Percentiles rank a stretch among this genome's conserved stretches.
Conservation (phyloP, 139 green algal species). For the Gonium pectorale region DNA sequence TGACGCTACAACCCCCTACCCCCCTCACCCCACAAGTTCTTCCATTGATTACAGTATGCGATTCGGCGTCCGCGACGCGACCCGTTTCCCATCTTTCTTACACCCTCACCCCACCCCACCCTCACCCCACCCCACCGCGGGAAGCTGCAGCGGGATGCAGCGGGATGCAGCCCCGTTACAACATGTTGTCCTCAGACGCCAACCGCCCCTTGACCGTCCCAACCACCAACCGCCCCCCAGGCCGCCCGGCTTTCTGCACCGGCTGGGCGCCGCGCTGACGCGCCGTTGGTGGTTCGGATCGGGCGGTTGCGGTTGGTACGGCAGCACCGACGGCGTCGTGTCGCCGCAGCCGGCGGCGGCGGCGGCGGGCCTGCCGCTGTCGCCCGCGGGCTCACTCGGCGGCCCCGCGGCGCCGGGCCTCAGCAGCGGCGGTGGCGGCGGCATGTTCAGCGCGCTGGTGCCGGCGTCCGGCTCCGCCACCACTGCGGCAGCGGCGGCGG, state of each 20-base stretch:
- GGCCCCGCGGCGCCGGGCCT: background rate
- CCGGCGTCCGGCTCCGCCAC: background rate
- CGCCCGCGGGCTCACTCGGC: background rate
- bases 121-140: background rate
- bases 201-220: too few species aligned
- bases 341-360: background rate
- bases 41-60: too few species aligned
- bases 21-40: too few species aligned
- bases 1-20: too few species aligned
- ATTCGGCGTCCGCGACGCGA: too few species aligned
- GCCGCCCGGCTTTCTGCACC: constrained; percentile 20
- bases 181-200: too few species aligned
- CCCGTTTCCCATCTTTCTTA: background rate
- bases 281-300: background rate
- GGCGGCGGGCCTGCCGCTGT: background rate
- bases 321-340: background rate
- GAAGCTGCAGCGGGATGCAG: background rate
- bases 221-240: background rate
- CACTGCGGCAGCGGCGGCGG: background rate
- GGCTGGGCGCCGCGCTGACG: constrained; percentile 11
- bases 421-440: background rate
- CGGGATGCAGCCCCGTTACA: too few species aligned
- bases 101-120: background rate
- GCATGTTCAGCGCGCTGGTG: background rate
- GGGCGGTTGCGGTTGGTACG: background rate